These are phyloP conservation scores for Exophiala alcalophila DNA, from an alignment of 2,329 filamentous ascomycete species.

Conservation along the genomic window DNA sequence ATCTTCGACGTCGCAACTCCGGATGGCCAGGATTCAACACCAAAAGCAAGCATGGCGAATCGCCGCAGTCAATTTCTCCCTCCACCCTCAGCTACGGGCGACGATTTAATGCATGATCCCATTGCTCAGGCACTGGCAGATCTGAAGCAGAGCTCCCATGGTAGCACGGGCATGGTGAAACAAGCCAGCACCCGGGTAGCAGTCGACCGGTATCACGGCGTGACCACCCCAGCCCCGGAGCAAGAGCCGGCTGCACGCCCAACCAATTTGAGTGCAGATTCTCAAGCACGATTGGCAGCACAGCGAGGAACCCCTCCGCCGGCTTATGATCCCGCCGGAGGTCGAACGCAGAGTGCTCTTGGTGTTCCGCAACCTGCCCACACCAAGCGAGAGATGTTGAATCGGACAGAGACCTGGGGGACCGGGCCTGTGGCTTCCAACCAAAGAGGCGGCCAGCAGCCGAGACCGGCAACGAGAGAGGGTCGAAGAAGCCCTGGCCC, in stretches of 20 bases:
- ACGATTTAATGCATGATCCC: constrained; percentile 64
- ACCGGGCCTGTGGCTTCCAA: constrained; percentile 13
- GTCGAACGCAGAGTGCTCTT: constrained; percentile 22
- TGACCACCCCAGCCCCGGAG: constrained; percentile 70
- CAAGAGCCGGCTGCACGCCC: constrained; percentile 35
- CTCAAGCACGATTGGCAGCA: constrained; percentile 52
- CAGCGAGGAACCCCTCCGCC: constrained; percentile 78
- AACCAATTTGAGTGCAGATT: constrained; percentile 26
- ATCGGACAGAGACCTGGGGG: constrained; percentile 81
- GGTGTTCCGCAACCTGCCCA: constrained; percentile 75
- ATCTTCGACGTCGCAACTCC: constrained; percentile 88
- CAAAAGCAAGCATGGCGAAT: constrained; percentile 40
- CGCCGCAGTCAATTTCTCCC: constrained; percentile 23
- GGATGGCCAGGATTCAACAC: constrained; percentile 55
- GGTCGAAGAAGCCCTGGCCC: constrained; percentile 27
- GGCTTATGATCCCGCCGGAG: constrained; percentile 68
- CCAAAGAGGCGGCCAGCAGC: constrained; percentile 18
- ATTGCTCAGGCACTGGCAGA: constrained; percentile 91
- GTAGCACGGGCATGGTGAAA: constrained; percentile 58
- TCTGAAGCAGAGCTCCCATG: constrained; percentile 57
- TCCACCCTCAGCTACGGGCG: constrained; percentile 40
- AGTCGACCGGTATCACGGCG: constrained; percentile 93
- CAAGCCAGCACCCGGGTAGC: constrained; percentile 79
- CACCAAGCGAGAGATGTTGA: constrained; percentile 92
- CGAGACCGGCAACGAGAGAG: constrained; percentile 25